Evolutionary conservation across 352 stramenopile species (phyloP).

Genomic region (Globisporangium cystogenes): DNA sequence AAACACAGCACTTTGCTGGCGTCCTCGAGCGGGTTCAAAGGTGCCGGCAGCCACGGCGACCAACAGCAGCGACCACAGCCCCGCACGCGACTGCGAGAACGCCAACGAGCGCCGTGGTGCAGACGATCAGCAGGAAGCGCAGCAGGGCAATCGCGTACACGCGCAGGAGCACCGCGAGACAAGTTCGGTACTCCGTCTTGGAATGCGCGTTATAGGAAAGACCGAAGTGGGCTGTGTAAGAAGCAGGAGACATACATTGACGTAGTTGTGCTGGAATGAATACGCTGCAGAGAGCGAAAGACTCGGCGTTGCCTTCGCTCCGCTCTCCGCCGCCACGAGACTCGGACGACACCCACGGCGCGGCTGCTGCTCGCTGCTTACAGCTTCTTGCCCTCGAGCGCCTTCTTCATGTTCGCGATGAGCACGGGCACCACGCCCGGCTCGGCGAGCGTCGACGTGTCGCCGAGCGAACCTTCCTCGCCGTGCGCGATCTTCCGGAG

Average conservation of each 20-base stretch:
- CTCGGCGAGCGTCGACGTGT: slow-evolving; percentile 97
- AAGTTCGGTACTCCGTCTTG: too few relatives aligned
- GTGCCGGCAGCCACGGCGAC: slow-evolving; percentile 5
- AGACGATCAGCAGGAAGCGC: slow-evolving; percentile 25
- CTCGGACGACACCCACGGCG: neutral
- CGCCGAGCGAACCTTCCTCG: slow-evolving; percentile 93
- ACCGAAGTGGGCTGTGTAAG: too few relatives aligned
- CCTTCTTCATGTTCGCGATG: slow-evolving; percentile 85
- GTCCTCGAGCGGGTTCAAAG: slow-evolving; percentile 15
- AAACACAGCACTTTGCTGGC: slow-evolving; percentile 8
- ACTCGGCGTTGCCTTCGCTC: neutral
- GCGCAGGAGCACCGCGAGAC: slow-evolving; percentile 18
- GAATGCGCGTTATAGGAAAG: too few relatives aligned
- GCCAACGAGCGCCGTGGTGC: slow-evolving; percentile 10
- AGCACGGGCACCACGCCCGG: slow-evolving; percentile 92
- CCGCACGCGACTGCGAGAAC: neutral
- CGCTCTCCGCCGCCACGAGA: slow-evolving; percentile 1
- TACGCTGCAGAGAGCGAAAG: neutral
- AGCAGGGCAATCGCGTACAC: slow-evolving; percentile 23
- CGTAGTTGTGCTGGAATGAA: slow-evolving; percentile 1
- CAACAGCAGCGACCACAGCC: neutral
- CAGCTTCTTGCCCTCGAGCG: slow-evolving; percentile 45
- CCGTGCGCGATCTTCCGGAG: slow-evolving; percentile 97
- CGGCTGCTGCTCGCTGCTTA: neutral
- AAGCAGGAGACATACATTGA: slow-evolving; percentile 3